Evolutionary conservation across 78 protist species (phyloP).

Genomic region (slime mould (Dictyostelium discoideum)): DNA sequence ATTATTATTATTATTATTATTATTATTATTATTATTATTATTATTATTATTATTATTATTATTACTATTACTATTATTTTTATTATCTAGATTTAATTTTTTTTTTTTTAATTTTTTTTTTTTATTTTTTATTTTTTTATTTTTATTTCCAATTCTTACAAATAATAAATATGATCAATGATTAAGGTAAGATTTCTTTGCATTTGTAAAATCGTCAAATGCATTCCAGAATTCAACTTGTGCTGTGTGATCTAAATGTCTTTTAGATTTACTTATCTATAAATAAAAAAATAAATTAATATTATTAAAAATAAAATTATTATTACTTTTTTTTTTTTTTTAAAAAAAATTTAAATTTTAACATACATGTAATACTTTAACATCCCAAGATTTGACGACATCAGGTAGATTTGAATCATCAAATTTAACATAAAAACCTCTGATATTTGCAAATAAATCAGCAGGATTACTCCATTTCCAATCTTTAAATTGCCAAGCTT

Average conservation of each 20-base stretch:
- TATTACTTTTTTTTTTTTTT: neutral
- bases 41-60: no score
- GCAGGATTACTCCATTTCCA: conserved; percentile 69
- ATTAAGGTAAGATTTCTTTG: conserved; percentile 59
- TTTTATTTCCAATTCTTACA: neutral
- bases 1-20: no score
- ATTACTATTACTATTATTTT: no score
- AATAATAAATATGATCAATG: conserved; percentile 19
- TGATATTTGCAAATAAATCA: conserved; percentile 44
- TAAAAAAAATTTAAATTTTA: neutral
- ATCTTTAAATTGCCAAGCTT: conserved; percentile 82
- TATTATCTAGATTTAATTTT: neutral
- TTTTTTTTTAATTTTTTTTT: neutral
- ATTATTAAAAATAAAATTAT: neutral
- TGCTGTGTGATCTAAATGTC: conserved; percentile 77
- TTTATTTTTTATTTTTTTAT: neutral
- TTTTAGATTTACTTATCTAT: conserved; percentile 52
- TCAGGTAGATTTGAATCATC: conserved; percentile 65
- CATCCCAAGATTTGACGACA: conserved; percentile 75
- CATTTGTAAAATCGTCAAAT: conserved; percentile 50
- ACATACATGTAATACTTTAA: conserved; percentile 56
- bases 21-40: neutral
- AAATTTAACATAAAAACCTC: conserved; percentile 41
- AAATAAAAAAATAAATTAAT: neutral
- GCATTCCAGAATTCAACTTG: conserved; percentile 70